phyloP scores from a whole-genome alignment of 148 eudicot species.

The Bassia scoparia region DNA sequence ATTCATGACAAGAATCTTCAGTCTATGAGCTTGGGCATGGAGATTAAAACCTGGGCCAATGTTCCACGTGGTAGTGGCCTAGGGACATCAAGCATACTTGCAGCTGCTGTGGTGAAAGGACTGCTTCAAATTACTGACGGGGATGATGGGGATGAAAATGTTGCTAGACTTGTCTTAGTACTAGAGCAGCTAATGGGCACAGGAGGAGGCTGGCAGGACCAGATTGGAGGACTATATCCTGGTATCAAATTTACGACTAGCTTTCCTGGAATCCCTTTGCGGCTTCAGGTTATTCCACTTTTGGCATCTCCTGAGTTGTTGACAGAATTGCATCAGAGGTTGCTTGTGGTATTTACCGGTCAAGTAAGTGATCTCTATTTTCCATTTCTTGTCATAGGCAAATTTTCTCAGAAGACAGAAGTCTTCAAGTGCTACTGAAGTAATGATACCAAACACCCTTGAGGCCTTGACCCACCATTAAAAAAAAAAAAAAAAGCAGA shows the following conservation, averaged over 20 bases:
- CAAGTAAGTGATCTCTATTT: slow-evolving; percentile 50
- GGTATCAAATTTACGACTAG: slow-evolving; percentile 83
- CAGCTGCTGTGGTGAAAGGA: slow-evolving; percentile 96
- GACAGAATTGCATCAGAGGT: slow-evolving; percentile 64
- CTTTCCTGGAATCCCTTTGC: slow-evolving; percentile 91
- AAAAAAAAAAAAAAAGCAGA: too few species aligned
- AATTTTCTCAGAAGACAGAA: too few species aligned
- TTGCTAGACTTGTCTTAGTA: slow-evolving; percentile 86
- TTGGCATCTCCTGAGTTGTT: slow-evolving; percentile 60
- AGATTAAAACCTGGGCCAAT: slow-evolving; percentile 83
- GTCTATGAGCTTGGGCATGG: slow-evolving; percentile 64
- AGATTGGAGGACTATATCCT: slow-evolving; percentile 92
- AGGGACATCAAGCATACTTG: slow-evolving; percentile 96
- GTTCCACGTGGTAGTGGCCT: slow-evolving; percentile 99
- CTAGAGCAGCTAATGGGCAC: slow-evolving; percentile 99
- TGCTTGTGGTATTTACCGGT: slow-evolving; percentile 96
- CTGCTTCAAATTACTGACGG: slow-evolving; percentile 71
- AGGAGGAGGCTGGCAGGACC: slow-evolving; percentile 99
- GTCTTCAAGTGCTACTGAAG: too few species aligned
- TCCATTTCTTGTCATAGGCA: not conserved
- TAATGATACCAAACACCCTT: too few species aligned
- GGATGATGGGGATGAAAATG: slow-evolving; percentile 77
- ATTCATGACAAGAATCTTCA: slow-evolving; percentile 42
- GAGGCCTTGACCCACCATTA: too few species aligned
- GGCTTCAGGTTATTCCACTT: slow-evolving; percentile 82